Conservation (phyloP, 2,329 filamentous ascomycete species). For the Aspergillus pseudonomiae region DNA sequence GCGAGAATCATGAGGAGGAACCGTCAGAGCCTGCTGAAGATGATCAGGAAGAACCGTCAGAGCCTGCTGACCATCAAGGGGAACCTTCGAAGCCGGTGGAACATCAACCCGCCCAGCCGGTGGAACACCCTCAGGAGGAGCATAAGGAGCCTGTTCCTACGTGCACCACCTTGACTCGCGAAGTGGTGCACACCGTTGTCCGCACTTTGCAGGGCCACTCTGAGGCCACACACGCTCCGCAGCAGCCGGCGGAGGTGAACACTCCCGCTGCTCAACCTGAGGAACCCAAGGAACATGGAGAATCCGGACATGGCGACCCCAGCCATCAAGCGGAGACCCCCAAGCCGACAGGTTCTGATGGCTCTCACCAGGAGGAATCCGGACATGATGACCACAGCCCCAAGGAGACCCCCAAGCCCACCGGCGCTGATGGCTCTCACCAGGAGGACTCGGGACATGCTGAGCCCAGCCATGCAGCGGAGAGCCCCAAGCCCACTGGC, state of each 20-base stretch:
- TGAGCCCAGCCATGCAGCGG: no score
- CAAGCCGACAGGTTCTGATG: background rate
- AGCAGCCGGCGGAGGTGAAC: background rate
- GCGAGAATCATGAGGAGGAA: no score
- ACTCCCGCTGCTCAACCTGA: background rate
- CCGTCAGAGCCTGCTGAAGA: no score
- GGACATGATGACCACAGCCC: no score
- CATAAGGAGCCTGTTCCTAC: background rate
- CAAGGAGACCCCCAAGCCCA: background rate
- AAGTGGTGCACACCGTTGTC: constrained; percentile 33
- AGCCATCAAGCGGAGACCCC: background rate
- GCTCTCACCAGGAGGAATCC: background rate
- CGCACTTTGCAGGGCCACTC: constrained; percentile 14
- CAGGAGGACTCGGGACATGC: no score
- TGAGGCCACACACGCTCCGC: background rate
- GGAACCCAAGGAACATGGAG: background rate
- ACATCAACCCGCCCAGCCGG: background rate
- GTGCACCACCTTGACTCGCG: constrained; percentile 23
- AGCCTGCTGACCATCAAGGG: background rate
- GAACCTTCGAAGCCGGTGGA: background rate
- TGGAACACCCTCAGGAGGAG: background rate
- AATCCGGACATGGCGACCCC: background rate
- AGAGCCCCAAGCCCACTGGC: background rate
- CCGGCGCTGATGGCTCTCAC: background rate
- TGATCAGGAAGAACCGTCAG: no score